Percentiles rank a stretch among this genome's conserved stretches.
Evolutionary conservation across 2,329 filamentous ascomycete species (phyloP).

Genomic region (Botrytis fragariae): DNA sequence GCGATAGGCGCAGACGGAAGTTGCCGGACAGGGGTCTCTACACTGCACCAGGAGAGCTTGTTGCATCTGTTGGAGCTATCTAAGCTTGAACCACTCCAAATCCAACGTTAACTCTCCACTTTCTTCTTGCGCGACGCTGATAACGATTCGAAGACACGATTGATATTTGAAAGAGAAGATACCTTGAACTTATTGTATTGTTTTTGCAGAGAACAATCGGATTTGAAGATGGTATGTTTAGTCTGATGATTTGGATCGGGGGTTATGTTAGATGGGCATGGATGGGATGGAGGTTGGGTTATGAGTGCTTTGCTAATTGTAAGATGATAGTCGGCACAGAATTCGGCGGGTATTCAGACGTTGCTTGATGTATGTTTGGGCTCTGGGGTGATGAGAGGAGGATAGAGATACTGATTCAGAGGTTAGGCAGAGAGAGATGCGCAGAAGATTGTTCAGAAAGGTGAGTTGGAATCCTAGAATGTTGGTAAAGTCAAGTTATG

Average conservation of each 20-base stretch:
- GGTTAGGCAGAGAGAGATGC: slow-evolving; percentile 90
- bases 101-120: slow-evolving; percentile 17
- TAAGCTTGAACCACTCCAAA: slow-evolving; percentile 20
- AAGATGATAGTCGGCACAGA: slow-evolving; percentile 79
- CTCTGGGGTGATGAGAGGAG: neutral
- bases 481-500: neutral
- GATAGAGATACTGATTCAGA: slow-evolving; percentile 14
- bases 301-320: slow-evolving; percentile 24
- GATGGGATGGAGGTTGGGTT: slow-evolving; percentile 5
- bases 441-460: slow-evolving; percentile 98
- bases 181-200: neutral
- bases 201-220: slow-evolving; percentile 15
- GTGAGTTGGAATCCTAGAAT: slow-evolving; percentile 48
- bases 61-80: slow-evolving; percentile 27
- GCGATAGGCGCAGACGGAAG: slow-evolving; percentile 23
- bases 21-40: slow-evolving; percentile 30
- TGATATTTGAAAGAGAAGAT: slow-evolving; percentile 19
- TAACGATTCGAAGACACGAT: slow-evolving; percentile 22
- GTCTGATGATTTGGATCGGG: neutral
- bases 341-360: slow-evolving; percentile 97
- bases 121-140: slow-evolving; percentile 9
- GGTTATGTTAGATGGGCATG: slow-evolving; percentile 9
- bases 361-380: slow-evolving; percentile 80
- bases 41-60: slow-evolving; percentile 24
- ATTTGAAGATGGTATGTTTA: slow-evolving; percentile 33